Evolutionary conservation across 2,329 filamentous ascomycete species (phyloP).

Genomic region (Curvularia hawaiiensis): DNA sequence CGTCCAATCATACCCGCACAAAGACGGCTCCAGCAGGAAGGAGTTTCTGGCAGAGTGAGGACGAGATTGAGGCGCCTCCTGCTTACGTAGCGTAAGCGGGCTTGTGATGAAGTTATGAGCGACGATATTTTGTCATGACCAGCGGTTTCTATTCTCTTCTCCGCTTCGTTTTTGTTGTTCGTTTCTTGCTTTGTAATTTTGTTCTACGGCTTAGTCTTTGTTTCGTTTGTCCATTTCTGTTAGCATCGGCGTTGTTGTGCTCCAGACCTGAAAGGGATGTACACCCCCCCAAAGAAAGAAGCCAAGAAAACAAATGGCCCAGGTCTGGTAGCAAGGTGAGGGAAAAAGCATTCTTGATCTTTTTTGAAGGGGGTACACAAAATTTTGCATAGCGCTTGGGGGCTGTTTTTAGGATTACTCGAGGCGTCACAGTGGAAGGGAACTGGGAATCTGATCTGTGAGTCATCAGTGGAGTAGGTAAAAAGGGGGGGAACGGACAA

Average conservation of each 20-base stretch:
- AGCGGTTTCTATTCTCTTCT: slow-evolving; percentile 3
- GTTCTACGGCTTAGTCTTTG: neutral
- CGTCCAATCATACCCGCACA: slow-evolving; percentile 12
- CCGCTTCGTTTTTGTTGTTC: slow-evolving; percentile 1
- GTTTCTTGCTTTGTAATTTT: slow-evolving; percentile 11
- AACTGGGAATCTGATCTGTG: neutral
- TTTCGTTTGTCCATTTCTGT: slow-evolving; percentile 3
- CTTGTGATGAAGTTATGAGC: slow-evolving; percentile 15
- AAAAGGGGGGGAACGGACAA: neutral
- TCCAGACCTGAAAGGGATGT: neutral
- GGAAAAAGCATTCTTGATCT: neutral
- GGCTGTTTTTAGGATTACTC: neutral
- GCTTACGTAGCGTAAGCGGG: slow-evolving; percentile 38
- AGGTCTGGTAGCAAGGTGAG: neutral
- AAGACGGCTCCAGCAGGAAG: slow-evolving; percentile 19
- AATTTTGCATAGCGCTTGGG: neutral
- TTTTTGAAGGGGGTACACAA: neutral
- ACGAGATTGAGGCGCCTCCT: slow-evolving; percentile 40
- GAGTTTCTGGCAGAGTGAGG: slow-evolving; percentile 32
- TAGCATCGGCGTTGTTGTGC: slow-evolving; percentile 10
- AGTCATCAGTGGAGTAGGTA: neutral
- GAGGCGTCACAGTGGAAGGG: neutral
- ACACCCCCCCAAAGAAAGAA: neutral
- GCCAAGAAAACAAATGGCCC: neutral
- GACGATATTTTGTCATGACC: slow-evolving; percentile 17